Evolutionary conservation across 148 eudicot species (phyloP).

Genomic region (Cornus kousa): DNA sequence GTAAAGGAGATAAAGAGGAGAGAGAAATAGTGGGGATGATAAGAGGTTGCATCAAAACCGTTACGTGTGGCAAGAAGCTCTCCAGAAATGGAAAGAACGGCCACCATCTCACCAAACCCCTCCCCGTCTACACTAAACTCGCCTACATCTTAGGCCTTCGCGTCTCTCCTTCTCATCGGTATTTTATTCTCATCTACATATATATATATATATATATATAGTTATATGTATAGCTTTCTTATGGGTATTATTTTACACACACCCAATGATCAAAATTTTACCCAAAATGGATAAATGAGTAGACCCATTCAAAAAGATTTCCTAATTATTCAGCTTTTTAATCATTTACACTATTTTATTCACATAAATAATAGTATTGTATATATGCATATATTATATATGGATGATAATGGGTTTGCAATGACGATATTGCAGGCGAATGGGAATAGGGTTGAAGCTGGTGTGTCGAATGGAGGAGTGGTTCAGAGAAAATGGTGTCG

Average conservation of each 20-base stretch:
- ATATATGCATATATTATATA: background rate
- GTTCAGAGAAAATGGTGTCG: conserved; percentile 71
- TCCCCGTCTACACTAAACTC: conserved; percentile 63
- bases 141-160: conserved; percentile 95
- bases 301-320: background rate
- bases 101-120: conserved; percentile 17
- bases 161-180: conserved; percentile 80
- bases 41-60: conserved; percentile 89
- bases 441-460: conserved; percentile 76
- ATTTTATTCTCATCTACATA: background rate
- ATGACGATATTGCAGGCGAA: conserved; percentile 42
- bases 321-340: background rate
- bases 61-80: conserved; percentile 66
- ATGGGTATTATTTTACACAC: background rate
- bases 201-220: background rate
- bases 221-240: background rate
- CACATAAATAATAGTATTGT: background rate
- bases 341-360: no score
- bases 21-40: conserved; percentile 80
- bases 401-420: background rate
- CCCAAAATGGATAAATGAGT: background rate
- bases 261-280: background rate
- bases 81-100: conserved; percentile 27
- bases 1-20: conserved; percentile 21
- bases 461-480: conserved; percentile 70